Evolutionary conservation across 2,329 filamentous ascomycete species (phyloP).

Genomic region (Ophiostoma novo-ulmi): DNA sequence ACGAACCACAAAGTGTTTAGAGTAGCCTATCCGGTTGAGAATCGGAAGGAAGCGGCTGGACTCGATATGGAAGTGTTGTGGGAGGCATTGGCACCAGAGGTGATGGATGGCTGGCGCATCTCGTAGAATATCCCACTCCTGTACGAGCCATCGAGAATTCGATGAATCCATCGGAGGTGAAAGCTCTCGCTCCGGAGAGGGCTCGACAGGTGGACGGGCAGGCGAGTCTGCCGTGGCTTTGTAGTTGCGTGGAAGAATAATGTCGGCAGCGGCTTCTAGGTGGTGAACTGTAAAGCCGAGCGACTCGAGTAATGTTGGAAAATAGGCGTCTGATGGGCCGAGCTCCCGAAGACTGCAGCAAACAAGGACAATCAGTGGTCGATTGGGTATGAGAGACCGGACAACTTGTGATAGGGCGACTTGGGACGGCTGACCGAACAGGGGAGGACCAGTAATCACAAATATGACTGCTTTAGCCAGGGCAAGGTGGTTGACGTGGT

Average conservation of each 20-base stretch:
- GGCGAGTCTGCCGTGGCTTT: constrained; percentile 14
- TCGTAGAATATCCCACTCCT: constrained; percentile 38
- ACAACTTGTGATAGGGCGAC: constrained; percentile 41
- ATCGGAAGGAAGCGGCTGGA: constrained; percentile 41
- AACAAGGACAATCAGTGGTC: constrained; percentile 49
- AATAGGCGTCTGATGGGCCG: constrained; percentile 38
- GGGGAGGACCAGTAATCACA: constrained; percentile 49
- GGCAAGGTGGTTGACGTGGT: constrained; percentile 59
- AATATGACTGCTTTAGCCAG: constrained; percentile 57
- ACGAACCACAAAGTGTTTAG: constrained; percentile 53
- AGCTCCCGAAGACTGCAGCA: constrained; percentile 44
- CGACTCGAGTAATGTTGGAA: constrained; percentile 50
- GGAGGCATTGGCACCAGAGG: constrained; percentile 46
- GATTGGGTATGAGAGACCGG: constrained; percentile 30
- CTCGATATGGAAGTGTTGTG: constrained; percentile 44
- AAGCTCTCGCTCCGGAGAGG: not conserved
- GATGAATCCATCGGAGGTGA: constrained; percentile 31
- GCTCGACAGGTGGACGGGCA: constrained; percentile 21
- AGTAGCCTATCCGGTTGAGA: constrained; percentile 51
- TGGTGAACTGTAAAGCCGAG: constrained; percentile 44
- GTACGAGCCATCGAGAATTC: constrained; percentile 40
- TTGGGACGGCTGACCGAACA: constrained; percentile 47
- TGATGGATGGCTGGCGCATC: constrained; percentile 41
- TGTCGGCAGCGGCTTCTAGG: constrained; percentile 46
- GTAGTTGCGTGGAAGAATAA: constrained; percentile 42